These are phyloP conservation scores for Mycena epipterygia DNA, from an alignment of 768 basidiomycete genomes.

Conservation along the genomic window DNA sequence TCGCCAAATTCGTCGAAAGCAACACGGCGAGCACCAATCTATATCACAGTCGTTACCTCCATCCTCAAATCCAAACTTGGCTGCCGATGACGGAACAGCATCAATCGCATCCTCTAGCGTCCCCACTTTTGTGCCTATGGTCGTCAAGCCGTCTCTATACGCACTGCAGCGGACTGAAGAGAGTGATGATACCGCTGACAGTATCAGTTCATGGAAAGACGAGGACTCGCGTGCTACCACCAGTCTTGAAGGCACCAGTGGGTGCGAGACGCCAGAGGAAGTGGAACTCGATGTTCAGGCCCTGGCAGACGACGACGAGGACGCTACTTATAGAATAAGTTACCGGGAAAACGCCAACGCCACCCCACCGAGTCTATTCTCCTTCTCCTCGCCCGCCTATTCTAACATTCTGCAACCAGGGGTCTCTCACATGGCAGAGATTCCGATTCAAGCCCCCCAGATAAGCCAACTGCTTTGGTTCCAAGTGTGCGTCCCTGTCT, in stretches of 20 bases:
- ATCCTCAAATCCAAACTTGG: neutral
- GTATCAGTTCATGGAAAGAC: slow-evolving; percentile 8
- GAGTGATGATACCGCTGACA: neutral
- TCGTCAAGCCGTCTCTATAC: neutral
- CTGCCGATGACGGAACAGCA: neutral
- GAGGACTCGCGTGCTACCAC: slow-evolving; percentile 9
- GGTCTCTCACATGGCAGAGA: slow-evolving; percentile 7
- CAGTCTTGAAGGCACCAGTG: too few species aligned
- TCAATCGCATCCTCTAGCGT: slow-evolving; percentile 25
- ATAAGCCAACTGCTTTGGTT: neutral
- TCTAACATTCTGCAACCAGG: neutral
- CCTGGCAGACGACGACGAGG: slow-evolving; percentile 17
- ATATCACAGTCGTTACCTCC: slow-evolving; percentile 7
- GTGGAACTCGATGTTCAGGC: slow-evolving; percentile 22
- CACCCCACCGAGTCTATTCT: slow-evolving; percentile 16
- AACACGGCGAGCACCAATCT: slow-evolving; percentile 5
- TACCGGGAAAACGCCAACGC: slow-evolving; percentile 16
- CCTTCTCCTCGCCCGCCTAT: neutral
- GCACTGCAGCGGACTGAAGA: neutral
- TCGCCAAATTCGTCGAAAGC: slow-evolving; percentile 22
- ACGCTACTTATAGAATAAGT: slow-evolving; percentile 17
- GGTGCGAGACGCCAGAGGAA: slow-evolving; percentile 13
- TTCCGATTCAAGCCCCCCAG: slow-evolving; percentile 7
- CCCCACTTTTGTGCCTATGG: slow-evolving; percentile 27
- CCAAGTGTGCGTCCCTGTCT: slow-evolving; percentile 21